Evolutionary conservation across 176 grass and related monocot species (phyloP), one percentile per base, ranked within the genome.

Genomic region (Eremochloa ophiuroides): DNA sequence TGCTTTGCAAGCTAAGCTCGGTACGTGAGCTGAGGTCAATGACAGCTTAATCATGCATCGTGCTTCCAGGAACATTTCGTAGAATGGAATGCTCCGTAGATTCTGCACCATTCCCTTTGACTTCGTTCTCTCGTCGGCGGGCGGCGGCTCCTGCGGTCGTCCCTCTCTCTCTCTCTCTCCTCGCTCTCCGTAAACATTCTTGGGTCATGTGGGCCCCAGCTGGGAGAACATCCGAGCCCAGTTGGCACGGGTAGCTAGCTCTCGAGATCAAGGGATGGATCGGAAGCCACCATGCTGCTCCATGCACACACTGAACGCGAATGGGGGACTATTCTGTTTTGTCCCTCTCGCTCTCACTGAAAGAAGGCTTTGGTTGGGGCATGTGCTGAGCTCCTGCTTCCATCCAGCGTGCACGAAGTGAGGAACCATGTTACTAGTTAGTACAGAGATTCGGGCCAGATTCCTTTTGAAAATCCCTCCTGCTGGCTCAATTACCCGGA

Each of bases 11-110:
- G 60, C 8, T 46, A 73, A 62, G 83, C 71, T 16, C 15, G 62
- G 28, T 56, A 62, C 62, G 77, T 80, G 62, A 59, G 51, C 1
- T n/a, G 50, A 84, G 70, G 84, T 75, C 62, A 81, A 85, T 82
- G 87, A 82, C 85, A 88, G 51, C 78, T 92, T 85, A 90, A 70
- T 66, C 84, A 66, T 61, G 58, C 26, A 60, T 35, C 77, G 35
- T 46, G 62, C 55, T 47, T 85, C 76, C 85, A 86, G 87, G 92
- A 94, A 94, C 92, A 93, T 91, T 86, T 98, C 2, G 95, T 92
- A 87, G 88, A 91, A 91, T 88, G 95, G 44, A 91, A 89, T 93
- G 88, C 90, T 94, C 94, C 89, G 92, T 79, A 80, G 92, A 94
- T 97, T 94, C 92, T 97, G 89, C 92, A 51, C 79, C 43, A 76